These are phyloP conservation scores for Suhomyces sp. DNA, from an alignment of 805 yeast species.

Conservation along the genomic window DNA sequence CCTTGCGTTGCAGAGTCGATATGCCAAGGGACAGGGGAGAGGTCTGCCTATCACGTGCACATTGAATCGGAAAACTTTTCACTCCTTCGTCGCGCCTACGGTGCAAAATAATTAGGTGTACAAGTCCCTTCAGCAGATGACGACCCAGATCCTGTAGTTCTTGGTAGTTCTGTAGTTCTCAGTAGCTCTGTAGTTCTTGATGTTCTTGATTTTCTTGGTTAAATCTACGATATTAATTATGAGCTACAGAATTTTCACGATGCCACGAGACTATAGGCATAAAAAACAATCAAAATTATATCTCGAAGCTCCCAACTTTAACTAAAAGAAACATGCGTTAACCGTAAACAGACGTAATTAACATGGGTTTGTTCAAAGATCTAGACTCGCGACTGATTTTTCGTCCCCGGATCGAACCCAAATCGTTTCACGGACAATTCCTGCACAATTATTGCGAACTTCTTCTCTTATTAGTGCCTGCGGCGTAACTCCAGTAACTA, in stretches of 20 bases:
- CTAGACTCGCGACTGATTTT: neutral
- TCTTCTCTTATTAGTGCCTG: neutral
- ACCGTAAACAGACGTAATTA: neutral
- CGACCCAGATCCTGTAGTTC: too few species aligned
- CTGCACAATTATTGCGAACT: neutral
- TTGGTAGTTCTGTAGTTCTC: neutral
- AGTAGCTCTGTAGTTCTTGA: too few species aligned
- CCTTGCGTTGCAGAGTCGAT: neutral
- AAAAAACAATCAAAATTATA: neutral
- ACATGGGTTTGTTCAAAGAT: neutral
- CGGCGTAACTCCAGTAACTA: neutral
- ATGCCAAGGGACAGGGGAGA: neutral
- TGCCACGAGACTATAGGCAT: neutral
- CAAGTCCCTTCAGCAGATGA: neutral
- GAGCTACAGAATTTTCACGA: neutral
- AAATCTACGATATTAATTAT: neutral
- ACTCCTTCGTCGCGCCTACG: neutral
- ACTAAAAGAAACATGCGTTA: neutral
- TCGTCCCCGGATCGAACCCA: neutral
- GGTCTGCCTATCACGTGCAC: neutral
- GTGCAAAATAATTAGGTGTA: neutral
- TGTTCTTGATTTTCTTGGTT: too few species aligned
- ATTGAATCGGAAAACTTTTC: neutral
- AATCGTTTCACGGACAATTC: neutral
- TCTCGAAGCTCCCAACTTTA: neutral